Conservation (phyloP, 768 basidiomycete genomes). For the Heimioporus sp. region DNA sequence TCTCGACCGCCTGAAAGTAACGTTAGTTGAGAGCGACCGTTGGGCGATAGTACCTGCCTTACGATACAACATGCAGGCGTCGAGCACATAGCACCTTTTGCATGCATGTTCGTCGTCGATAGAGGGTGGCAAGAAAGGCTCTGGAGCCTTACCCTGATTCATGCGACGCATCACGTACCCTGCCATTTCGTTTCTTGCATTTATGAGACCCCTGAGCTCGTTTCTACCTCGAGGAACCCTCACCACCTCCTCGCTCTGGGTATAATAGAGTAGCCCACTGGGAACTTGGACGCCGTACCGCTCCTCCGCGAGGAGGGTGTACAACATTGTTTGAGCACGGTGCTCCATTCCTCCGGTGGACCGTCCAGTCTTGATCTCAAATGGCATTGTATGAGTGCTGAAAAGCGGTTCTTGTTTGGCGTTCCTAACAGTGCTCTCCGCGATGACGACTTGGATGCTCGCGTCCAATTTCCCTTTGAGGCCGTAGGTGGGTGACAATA, state of each 20-base stretch:
- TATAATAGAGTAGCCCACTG: conserved; percentile 90
- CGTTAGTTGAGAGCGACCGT: neutral
- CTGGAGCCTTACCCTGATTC: conserved; percentile 25
- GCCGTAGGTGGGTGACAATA: conserved; percentile 94
- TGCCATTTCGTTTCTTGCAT: conserved; percentile 82
- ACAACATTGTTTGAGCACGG: conserved; percentile 97
- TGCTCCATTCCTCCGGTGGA: conserved; percentile 81
- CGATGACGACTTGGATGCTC: conserved; percentile 68
- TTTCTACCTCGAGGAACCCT: conserved; percentile 76
- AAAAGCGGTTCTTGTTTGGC: conserved; percentile 19
- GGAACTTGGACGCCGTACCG: conserved; percentile 83
- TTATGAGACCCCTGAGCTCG: conserved; percentile 83
- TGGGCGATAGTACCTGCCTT: conserved; percentile 45
- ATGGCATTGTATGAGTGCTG: conserved; percentile 50
- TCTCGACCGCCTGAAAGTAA: conserved; percentile 60
- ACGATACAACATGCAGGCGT: conserved; percentile 93
- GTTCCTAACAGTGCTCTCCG: conserved; percentile 37
- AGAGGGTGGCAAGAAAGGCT: conserved; percentile 79
- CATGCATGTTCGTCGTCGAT: conserved; percentile 82
- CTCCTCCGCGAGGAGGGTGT: conserved; percentile 87
- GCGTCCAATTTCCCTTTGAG: conserved; percentile 96
- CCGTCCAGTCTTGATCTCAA: conserved; percentile 96
- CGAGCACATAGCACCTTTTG: conserved; percentile 75
- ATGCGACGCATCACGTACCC: conserved; percentile 63
- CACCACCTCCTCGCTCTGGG: conserved; percentile 85